These are phyloP conservation scores for Ogataea siamensis DNA, from an alignment of 805 yeast species.

Conservation along the genomic window DNA sequence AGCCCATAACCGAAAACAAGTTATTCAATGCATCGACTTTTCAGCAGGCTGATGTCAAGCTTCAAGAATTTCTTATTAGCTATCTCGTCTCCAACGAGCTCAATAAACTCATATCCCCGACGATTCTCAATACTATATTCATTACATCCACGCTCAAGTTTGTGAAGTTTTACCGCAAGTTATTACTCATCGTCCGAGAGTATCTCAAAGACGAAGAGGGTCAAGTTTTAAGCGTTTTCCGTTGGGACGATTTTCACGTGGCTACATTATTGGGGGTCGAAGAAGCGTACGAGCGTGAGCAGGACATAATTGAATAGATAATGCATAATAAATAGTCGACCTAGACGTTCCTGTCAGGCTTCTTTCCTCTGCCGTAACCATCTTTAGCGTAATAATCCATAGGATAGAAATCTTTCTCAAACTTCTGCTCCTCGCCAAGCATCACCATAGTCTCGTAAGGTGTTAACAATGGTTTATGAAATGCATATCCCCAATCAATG, in stretches of 20 bases:
- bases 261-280: conserved; percentile 74
- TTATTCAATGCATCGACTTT: conserved; percentile 47
- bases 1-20: conserved; percentile 62
- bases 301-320: conserved; percentile 6
- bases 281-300: conserved; percentile 31
- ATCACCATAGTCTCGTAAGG: conserved; percentile 96
- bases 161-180: conserved; percentile 44
- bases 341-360: conserved; percentile 41
- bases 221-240: conserved; percentile 34
- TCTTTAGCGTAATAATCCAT: conserved; percentile 93
- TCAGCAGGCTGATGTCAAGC: conserved; percentile 39
- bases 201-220: conserved; percentile 35
- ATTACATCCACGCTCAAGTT: conserved; percentile 48
- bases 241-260: conserved; percentile 59
- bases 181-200: conserved; percentile 37
- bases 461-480: conserved; percentile 83
- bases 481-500: conserved; percentile 99
- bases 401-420: conserved; percentile 71
- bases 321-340: conserved; percentile 14
- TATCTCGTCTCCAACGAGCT: conserved; percentile 59
- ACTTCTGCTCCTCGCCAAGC: conserved; percentile 66
- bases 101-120: conserved; percentile 61
- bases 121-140: conserved; percentile 54
- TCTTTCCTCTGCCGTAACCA: conserved; percentile 87
- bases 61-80: conserved; percentile 54